A percentile compares a stretch with the other conserved stretches of the same genome.
phyloP scores from a whole-genome alignment of 2,329 filamentous ascomycete species.

The Epichloe brachyelytri region DNA sequence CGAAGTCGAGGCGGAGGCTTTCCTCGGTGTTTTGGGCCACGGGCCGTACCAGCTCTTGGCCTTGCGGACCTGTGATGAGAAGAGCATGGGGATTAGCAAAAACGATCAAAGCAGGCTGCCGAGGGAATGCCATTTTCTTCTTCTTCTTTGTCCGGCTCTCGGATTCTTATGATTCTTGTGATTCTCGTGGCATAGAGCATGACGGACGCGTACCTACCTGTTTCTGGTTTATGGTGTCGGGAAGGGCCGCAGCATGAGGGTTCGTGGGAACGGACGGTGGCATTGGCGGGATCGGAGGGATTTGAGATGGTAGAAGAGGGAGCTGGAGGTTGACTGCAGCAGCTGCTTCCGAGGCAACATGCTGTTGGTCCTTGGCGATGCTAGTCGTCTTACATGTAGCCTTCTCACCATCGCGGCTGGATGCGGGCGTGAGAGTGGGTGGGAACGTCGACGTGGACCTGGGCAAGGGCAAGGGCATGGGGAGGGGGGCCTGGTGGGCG shows the following conservation, averaged over 20 bases:
- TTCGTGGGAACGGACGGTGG: not conserved
- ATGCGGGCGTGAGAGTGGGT: not conserved
- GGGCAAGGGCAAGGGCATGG: not conserved
- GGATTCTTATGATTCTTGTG: too few relatives aligned
- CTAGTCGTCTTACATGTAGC: not conserved
- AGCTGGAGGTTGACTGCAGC: not conserved
- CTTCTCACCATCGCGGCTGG: not conserved
- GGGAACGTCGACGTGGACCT: not conserved
- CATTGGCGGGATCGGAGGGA: conserved; percentile 1
- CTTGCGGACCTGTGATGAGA: conserved; percentile 31
- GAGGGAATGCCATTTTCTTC: not conserved
- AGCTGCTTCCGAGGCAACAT: not conserved
- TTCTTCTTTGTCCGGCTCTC: not conserved
- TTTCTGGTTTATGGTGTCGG: conserved; percentile 4
- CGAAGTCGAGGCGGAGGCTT: conserved; percentile 46
- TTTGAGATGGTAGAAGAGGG: not conserved
- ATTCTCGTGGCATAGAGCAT: not conserved
- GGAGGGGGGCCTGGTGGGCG: conserved; percentile 1
- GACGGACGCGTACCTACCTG: conserved; percentile 4
- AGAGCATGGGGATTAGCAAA: not conserved
- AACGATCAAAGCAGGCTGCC: not conserved
- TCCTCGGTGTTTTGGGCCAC: conserved; percentile 44
- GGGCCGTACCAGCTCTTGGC: conserved; percentile 50
- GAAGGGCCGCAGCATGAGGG: not conserved
- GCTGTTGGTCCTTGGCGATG: not conserved